phyloP scores from a whole-genome alignment of 345 rosid species.

The Salix suchowensis region DNA sequence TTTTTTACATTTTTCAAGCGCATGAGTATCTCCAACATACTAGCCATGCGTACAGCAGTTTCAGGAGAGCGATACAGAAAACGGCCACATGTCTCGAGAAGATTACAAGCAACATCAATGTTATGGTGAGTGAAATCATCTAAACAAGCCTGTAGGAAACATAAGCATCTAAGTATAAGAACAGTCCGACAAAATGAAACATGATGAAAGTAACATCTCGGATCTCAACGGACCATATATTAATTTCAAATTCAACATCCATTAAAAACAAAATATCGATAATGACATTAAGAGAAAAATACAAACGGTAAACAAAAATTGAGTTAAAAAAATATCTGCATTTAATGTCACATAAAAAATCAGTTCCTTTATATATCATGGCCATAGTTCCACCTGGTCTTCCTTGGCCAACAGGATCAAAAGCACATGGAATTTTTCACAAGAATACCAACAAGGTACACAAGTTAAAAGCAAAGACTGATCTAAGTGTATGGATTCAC shows the following conservation, averaged over 20 bases:
- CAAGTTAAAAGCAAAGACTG: background rate
- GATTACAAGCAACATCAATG: constrained; percentile 98
- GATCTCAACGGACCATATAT: background rate
- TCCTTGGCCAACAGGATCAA: background rate
- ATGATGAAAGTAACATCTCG: background rate
- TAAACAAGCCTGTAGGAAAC: constrained; percentile 69
- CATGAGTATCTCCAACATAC: constrained; percentile 98
- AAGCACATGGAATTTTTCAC: background rate
- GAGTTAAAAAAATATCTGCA: background rate
- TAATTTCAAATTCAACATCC: background rate
- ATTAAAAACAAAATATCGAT: background rate
- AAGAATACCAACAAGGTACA: background rate
- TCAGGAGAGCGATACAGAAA: constrained; percentile 97
- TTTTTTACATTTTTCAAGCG: constrained; percentile 99
- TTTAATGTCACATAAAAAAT: background rate
- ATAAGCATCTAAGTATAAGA: background rate
- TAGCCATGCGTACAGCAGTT: constrained; percentile 86
- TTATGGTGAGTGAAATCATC: constrained; percentile 99
- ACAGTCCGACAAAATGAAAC: background rate
- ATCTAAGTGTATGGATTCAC: background rate
- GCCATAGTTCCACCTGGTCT: background rate
- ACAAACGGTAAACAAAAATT: too few species aligned
- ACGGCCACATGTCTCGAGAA: constrained; percentile 97
- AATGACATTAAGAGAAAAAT: background rate
- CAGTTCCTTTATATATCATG: background rate